Percentiles rank a stretch among this genome's conserved stretches.
These are phyloP conservation scores for Phytophthora aleatoria DNA, from an alignment of 352 stramenopile genomes.

Conservation along the genomic window DNA sequence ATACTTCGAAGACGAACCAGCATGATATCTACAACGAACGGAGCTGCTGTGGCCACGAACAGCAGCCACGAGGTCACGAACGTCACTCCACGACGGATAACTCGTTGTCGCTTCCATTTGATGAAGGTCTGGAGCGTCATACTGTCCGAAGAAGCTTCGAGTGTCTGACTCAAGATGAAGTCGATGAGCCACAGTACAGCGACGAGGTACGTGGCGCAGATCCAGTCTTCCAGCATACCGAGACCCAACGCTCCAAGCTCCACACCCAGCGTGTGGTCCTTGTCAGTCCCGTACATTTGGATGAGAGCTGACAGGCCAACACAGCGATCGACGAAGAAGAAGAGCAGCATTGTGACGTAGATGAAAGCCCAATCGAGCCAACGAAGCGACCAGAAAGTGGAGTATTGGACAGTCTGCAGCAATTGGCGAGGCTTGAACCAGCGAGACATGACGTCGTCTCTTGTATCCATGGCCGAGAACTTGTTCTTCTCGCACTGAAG, in stretches of 20 bases:
- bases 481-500: conserved; percentile 11
- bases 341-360: conserved; percentile 20
- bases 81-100: conserved; percentile 22
- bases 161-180: conserved; percentile 9
- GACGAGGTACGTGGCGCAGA: conserved; percentile 39
- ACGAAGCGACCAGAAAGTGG: conserved; percentile 19
- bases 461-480: conserved; percentile 9
- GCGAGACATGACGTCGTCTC: conserved; percentile 6
- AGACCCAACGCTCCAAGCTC: conserved; percentile 25
- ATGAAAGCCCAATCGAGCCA: conserved; percentile 32
- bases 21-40: conserved; percentile 30
- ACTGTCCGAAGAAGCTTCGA: conserved; percentile 19
- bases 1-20: conserved; percentile 33
- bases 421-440: conserved; percentile 21
- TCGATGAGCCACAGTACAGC: conserved; percentile 36
- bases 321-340: conserved; percentile 31
- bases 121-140: conserved; percentile 31
- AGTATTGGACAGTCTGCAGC: conserved; percentile 14
- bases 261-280: conserved; percentile 16
- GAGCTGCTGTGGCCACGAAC: conserved; percentile 23
- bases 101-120: conserved; percentile 29
- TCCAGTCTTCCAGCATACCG: conserved; percentile 31
- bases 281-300: conserved; percentile 28
- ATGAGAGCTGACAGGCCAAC: conserved; percentile 17
- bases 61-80: conserved; percentile 26